Evolutionary conservation across 352 stramenopile species (phyloP).

Genomic region (Globisporangium ultimum): DNA sequence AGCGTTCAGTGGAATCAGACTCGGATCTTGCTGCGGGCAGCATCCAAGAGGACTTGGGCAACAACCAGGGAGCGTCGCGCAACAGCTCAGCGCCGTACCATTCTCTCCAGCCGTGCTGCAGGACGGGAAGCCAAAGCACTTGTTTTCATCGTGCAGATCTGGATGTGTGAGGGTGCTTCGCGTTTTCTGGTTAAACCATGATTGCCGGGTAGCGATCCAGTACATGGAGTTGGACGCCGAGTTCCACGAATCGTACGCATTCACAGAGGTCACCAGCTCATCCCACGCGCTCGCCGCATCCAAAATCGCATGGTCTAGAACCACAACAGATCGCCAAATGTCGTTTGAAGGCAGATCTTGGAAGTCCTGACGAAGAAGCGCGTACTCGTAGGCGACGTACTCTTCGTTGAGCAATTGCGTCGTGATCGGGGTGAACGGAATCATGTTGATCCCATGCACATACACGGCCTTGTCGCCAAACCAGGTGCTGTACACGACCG

Average conservation of each 20-base stretch:
- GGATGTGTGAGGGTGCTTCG: conserved; percentile 22
- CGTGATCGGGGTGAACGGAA: conserved; percentile 78
- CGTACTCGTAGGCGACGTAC: conserved; percentile 57
- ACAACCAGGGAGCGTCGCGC: conserved; percentile 61
- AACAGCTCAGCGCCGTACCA: conserved; percentile 59
- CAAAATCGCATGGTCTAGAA: conserved; percentile 73
- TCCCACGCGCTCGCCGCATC: conserved; percentile 55
- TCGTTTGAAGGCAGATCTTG: conserved; percentile 33
- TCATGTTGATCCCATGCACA: conserved; percentile 84
- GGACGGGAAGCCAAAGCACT: conserved; percentile 65
- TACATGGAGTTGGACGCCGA: conserved; percentile 69
- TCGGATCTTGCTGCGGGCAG: conserved; percentile 47
- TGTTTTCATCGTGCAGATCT: conserved; percentile 31
- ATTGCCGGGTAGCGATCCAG: conserved; percentile 71
- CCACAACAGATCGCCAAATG: conserved; percentile 73
- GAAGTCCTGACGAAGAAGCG: conserved; percentile 43
- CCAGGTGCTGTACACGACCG: conserved; percentile 82
- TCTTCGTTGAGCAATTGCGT: conserved; percentile 50
- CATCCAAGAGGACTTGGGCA: conserved; percentile 63
- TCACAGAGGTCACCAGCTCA: conserved; percentile 45
- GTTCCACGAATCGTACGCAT: conserved; percentile 71
- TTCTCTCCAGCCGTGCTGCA: conserved; percentile 56
- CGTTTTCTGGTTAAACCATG: conserved; percentile 58
- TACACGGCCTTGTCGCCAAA: conserved; percentile 70
- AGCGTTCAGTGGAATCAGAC: conserved; percentile 40